Evolutionary conservation across 2,329 filamentous ascomycete species (phyloP).

Genomic region (Capronia epimyces): DNA sequence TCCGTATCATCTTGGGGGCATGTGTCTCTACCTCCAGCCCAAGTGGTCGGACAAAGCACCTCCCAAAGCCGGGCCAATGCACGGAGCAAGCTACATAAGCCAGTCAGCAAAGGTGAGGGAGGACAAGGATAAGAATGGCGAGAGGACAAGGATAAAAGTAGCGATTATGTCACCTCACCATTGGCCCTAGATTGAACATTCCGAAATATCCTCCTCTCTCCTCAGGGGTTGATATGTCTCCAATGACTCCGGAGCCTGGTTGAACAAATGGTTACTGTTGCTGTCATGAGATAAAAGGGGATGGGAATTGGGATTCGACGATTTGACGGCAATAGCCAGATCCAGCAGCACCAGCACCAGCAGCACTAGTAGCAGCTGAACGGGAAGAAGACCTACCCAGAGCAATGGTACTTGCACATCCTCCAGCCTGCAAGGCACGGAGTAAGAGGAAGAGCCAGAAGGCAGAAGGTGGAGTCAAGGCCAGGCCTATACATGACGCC

Average conservation of each 20-base stretch:
- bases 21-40: constrained; percentile 34
- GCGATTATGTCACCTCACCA: too few species aligned
- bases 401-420: constrained; percentile 41
- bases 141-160: too few species aligned
- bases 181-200: constrained; percentile 36
- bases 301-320: too few species aligned
- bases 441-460: constrained; percentile 35
- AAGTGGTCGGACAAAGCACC: constrained; percentile 35
- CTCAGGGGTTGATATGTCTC: constrained; percentile 38
- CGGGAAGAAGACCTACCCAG: constrained; percentile 33
- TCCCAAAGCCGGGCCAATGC: constrained; percentile 41
- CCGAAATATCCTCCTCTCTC: constrained; percentile 47
- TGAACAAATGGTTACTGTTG: too few species aligned
- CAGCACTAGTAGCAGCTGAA: too few species aligned
- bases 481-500: constrained; percentile 39
- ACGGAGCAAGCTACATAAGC: constrained; percentile 40
- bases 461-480: constrained; percentile 35
- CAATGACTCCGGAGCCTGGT: constrained; percentile 37
- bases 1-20: not conserved
- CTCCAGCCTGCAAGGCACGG: constrained; percentile 40
- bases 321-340: too few species aligned
- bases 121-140: too few species aligned
- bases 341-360: too few species aligned
- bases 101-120: constrained; percentile 27
- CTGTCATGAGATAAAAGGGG: too few species aligned